These are phyloP conservation scores for Blepharisma japonicum DNA, from an alignment of 73 alveolate species.

Conservation along the genomic window DNA sequence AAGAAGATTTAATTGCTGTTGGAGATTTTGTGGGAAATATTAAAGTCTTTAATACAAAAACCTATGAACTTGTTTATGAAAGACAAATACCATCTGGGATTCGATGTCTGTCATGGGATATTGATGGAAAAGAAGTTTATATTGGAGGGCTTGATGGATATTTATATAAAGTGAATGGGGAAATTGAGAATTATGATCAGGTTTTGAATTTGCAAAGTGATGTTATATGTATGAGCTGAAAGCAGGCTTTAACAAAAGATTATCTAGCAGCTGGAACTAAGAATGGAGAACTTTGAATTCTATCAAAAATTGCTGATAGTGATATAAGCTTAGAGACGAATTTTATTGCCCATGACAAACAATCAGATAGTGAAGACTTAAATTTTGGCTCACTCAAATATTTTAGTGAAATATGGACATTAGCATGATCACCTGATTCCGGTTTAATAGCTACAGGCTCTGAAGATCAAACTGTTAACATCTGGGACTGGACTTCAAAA, in stretches of 20 bases:
- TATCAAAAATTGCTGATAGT: background rate
- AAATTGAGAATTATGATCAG: background rate
- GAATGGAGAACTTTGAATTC: constrained; percentile 11
- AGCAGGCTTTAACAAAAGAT: background rate
- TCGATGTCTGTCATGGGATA: constrained; percentile 2
- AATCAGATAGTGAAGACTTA: constrained; percentile 19
- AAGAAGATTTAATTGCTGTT: constrained; percentile 30
- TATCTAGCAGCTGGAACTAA: background rate
- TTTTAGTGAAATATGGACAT: constrained; percentile 17
- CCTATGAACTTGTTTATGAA: background rate
- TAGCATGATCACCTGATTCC: constrained; percentile 33
- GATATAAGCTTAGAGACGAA: background rate
- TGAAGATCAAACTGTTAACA: constrained; percentile 30
- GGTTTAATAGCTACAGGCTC: constrained; percentile 40
- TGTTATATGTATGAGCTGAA: background rate
- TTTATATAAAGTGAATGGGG: background rate
- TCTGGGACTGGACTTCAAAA: constrained; percentile 37
- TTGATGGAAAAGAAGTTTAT: background rate
- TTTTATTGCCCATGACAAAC: constrained; percentile 23
- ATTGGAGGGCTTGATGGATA: constrained; percentile 36
- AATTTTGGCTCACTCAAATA: constrained; percentile 1
- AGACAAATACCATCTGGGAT: background rate
- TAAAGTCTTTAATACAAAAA: background rate
- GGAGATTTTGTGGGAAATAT: constrained; percentile 45
- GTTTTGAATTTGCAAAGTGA: background rate